A percentile compares a stretch with the other conserved stretches of the same genome.
Evolutionary conservation across 345 rosid species (phyloP).

Genomic region (Eucalyptus erythrocorys): DNA sequence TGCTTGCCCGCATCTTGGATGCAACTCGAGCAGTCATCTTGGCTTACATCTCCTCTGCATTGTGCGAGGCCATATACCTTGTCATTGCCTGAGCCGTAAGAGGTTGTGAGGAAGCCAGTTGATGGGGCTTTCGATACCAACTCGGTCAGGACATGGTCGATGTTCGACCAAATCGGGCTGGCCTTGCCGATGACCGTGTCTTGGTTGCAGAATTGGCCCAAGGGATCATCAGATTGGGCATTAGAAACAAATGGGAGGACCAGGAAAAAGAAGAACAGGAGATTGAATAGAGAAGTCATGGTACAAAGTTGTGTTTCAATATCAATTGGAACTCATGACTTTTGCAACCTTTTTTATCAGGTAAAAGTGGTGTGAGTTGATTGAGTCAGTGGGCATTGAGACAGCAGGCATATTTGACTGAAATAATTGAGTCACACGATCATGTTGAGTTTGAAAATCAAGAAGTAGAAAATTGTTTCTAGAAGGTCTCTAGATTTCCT

Average conservation of each 20-base stretch:
- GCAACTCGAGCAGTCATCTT: constrained; percentile 38
- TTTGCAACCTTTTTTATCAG: not conserved
- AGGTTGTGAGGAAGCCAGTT: constrained; percentile 27
- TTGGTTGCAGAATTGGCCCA: constrained; percentile 39
- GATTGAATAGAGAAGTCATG: not conserved
- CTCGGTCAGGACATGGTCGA: constrained; percentile 17
- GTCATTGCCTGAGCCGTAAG: constrained; percentile 19
- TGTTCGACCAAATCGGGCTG: constrained; percentile 27
- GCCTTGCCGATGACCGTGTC: constrained; percentile 6
- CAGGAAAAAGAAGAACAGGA: constrained; percentile 6
- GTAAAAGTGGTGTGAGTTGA: not conserved
- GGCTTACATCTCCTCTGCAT: constrained; percentile 66
- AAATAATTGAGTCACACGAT: not conserved
- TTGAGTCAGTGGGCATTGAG: not conserved
- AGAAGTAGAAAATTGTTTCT: not conserved
- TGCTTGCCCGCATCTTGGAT: constrained; percentile 48
- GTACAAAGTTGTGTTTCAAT: not conserved
- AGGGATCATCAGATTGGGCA: constrained; percentile 24
- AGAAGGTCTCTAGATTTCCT: not conserved
- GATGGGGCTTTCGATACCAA: constrained; percentile 28
- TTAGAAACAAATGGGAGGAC: constrained; percentile 3
- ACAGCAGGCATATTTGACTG: not conserved
- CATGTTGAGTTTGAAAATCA: not conserved
- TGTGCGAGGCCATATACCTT: constrained; percentile 65
- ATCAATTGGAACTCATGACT: not conserved